Evolutionary conservation across 177 flowering plant genomes (phyloP), one percentile per base, ranked within the genome.

Genomic region (Vitis hybrid): DNA sequence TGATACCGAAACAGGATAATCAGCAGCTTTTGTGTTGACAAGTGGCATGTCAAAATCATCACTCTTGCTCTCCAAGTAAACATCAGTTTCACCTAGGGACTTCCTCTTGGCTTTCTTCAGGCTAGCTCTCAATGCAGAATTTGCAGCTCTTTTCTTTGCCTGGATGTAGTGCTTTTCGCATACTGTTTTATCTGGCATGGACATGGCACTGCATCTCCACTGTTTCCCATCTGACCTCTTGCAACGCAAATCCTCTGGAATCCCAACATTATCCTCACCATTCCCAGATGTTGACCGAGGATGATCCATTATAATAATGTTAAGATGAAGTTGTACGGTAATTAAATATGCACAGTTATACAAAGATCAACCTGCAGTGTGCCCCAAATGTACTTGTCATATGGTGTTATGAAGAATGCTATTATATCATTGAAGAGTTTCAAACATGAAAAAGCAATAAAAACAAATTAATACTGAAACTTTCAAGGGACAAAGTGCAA

Each of bases 201-300:
- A 94, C 90, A 88, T 82, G 51, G 99, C 97, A 77, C 88, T 92
- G 79, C 99, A 94, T 70, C 98, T 86, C 98, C 98, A 91, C 68
- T 92, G 97, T 64, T 92, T 94, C 66, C 99, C 99, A 78, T 94
- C 97, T 7, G 98, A 89, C 73, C 99, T 90, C 83, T 91, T 94
- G 84, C 98, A 94, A 11, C 97, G 88, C 78, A 92, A 78, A 82
- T 94, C 97, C 72, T 94, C 98, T 0, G 97, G 97, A 75, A 94
- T 87, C 55, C 97, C 97, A 19, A 72, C 85, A 77, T 82, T 80
- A 58, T 89, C 98, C 54, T 92, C 97, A 15, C 80, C 87, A 61
- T 80, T 89, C 60, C 82, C 88, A 61, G 88, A 77, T 54, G 70
- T 21, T 26, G 85, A 68, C 23, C 87, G 84, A 17, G 76, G 69